These are phyloP conservation scores for Aspergillus felis DNA, from an alignment of 2,329 filamentous ascomycete species.

Conservation along the genomic window DNA sequence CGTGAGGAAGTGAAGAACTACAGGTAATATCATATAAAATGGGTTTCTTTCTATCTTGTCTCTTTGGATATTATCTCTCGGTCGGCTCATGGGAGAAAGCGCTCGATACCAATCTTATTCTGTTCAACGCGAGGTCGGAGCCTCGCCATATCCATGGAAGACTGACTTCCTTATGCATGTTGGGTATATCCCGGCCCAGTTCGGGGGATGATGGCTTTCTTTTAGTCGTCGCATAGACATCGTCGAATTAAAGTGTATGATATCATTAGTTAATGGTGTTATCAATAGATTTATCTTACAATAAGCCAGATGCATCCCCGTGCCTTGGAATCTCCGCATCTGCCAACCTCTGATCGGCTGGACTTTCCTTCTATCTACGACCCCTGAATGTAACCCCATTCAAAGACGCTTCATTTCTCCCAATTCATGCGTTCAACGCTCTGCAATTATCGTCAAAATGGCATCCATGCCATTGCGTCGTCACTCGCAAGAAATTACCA, in stretches of 20 bases:
- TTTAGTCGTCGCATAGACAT: background rate
- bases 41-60: constrained; percentile 13
- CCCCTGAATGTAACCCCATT: background rate
- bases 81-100: constrained; percentile 32
- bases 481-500: background rate
- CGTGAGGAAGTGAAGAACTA: constrained; percentile 62
- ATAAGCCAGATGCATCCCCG: background rate
- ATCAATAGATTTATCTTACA: background rate
- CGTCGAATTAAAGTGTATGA: background rate
- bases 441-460: background rate
- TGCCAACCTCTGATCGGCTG: background rate
- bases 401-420: background rate
- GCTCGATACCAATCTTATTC: constrained; percentile 5
- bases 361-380: background rate
- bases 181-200: background rate
- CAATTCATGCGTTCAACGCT: background rate
- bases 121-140: constrained; percentile 4
- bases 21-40: constrained; percentile 12
- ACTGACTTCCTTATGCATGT: background rate
- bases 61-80: constrained; percentile 20
- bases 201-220: background rate
- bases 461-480: background rate
- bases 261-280: background rate
- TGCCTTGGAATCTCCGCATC: background rate
- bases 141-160: constrained; percentile 1